phyloP scores from a whole-genome alignment of 2,329 filamentous ascomycete species.

The Cercospora sp. region DNA sequence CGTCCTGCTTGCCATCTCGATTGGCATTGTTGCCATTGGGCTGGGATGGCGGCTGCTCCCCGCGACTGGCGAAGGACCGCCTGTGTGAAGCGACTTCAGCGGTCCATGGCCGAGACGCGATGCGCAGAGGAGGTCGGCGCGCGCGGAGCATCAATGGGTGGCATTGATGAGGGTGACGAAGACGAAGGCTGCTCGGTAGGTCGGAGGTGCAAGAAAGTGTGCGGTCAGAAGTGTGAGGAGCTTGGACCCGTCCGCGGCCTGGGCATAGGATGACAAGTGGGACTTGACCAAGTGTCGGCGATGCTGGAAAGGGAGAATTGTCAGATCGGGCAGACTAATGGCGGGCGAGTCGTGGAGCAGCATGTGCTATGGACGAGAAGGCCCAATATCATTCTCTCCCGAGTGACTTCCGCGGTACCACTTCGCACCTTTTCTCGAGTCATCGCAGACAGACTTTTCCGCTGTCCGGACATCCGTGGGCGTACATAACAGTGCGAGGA shows the following conservation, averaged over 20 bases:
- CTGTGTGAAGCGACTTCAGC: background rate
- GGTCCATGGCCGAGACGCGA: conserved; percentile 19
- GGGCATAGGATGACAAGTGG: background rate
- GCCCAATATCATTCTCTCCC: background rate
- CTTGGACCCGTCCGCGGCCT: background rate
- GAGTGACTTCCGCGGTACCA: background rate
- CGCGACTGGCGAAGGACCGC: conserved; percentile 5
- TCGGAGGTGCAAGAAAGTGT: background rate
- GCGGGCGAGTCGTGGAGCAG: background rate
- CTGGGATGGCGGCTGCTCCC: background rate
- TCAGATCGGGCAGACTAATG: background rate
- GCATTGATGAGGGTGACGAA: conserved; percentile 15
- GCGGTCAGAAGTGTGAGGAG: background rate
- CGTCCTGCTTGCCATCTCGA: background rate
- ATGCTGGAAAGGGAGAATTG: background rate
- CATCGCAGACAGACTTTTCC: background rate
- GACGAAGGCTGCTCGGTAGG: background rate
- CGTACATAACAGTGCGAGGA: background rate
- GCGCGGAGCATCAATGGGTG: conserved; percentile 31
- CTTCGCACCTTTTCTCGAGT: background rate
- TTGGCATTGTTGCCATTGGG: background rate
- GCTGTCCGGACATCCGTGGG: background rate
- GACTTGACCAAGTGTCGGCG: background rate
- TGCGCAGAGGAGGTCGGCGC: conserved; percentile 24
- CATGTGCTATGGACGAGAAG: background rate